phyloP scores from a whole-genome alignment of 352 stramenopile genomes.

The Pythium folliculosum region DNA sequence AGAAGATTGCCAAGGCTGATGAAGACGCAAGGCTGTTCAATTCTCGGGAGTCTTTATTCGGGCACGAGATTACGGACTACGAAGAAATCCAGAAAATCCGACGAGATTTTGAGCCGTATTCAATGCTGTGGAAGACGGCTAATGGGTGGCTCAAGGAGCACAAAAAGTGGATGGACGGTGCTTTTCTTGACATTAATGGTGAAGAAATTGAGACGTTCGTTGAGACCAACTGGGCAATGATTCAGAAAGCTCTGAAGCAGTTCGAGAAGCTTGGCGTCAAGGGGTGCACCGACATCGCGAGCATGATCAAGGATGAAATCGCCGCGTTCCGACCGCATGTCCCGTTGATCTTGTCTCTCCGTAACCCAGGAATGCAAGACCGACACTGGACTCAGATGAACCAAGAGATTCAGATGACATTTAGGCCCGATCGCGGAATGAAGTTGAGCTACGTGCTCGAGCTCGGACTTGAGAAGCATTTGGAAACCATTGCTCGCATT shows the following conservation, averaged over 20 bases:
- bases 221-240: conserved; percentile 72
- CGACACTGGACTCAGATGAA: conserved; percentile 93
- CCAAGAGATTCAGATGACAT: conserved; percentile 84
- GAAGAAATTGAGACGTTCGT: conserved; percentile 93
- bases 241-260: conserved; percentile 92
- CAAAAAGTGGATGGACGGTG: conserved; percentile 91
- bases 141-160: conserved; percentile 92
- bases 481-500: conserved; percentile 90
- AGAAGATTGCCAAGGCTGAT: conserved; percentile 87
- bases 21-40: conserved; percentile 92
- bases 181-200: conserved; percentile 90
- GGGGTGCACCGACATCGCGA: conserved; percentile 85
- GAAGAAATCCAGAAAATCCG: conserved; percentile 88
- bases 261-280: conserved; percentile 92
- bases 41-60: conserved; percentile 89
- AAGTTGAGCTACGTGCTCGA: conserved; percentile 83
- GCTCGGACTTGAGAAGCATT: conserved; percentile 84
- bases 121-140: conserved; percentile 92
- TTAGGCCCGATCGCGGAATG: conserved; percentile 83
- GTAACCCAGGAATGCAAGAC: conserved; percentile 93
- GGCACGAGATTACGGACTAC: conserved; percentile 90
- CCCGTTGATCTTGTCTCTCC: conserved; percentile 86
- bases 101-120: conserved; percentile 94
- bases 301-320: conserved; percentile 90
- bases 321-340: conserved; percentile 89